A percentile compares a stretch with the other conserved stretches of the same genome.
These are phyloP conservation scores for Closterium sp. DNA, from an alignment of 139 green algal genomes.

Conservation along the genomic window DNA sequence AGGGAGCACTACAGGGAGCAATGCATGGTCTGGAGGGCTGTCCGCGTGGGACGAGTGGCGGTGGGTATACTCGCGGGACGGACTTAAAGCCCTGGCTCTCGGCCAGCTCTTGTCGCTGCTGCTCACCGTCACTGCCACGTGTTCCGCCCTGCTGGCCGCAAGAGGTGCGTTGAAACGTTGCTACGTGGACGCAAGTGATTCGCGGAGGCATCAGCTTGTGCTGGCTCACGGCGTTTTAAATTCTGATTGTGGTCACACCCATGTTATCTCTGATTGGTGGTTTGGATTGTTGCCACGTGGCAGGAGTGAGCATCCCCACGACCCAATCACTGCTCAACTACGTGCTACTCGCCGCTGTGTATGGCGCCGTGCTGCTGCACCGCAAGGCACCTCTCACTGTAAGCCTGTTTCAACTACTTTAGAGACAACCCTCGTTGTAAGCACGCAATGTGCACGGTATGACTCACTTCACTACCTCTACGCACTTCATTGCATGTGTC, in stretches of 20 bases:
- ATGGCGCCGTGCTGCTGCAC: constrained; percentile 25
- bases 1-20: no score
- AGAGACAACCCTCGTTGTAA: not conserved
- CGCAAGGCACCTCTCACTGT: not conserved
- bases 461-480: no score
- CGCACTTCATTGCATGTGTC: no score
- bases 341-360: constrained; percentile 56
- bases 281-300: not conserved
- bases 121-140: not conserved
- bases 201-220: not conserved
- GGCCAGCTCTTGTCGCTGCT: not conserved
- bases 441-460: not conserved
- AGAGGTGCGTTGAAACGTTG: not conserved
- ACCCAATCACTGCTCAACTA: constrained; percentile 72
- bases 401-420: not conserved
- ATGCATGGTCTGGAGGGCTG: not conserved
- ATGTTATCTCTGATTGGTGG: not conserved
- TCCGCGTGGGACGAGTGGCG: not conserved
- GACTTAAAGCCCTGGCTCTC: not conserved
- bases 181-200: not conserved
- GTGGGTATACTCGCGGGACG: not conserved
- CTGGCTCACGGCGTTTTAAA: no score
- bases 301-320: constrained; percentile 62
- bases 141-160: not conserved
- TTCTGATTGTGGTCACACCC: no score